These are phyloP conservation scores for Emmonsia crescens DNA, from an alignment of 2,329 filamentous ascomycete genomes.

Conservation along the genomic window DNA sequence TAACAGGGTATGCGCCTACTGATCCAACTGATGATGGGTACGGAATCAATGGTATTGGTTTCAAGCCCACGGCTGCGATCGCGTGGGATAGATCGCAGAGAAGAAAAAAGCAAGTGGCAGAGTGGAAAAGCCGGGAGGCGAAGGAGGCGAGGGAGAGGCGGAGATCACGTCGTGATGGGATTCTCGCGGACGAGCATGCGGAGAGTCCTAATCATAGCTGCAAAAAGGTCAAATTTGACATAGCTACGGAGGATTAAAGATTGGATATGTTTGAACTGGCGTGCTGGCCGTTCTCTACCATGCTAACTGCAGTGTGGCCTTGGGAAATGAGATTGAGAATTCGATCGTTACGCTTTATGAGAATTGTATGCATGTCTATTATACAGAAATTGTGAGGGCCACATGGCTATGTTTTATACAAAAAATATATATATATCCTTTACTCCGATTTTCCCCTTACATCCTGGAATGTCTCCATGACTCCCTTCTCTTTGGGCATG, in stretches of 20 bases:
- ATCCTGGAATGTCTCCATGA: background rate
- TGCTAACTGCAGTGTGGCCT: background rate
- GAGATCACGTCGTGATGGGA: conserved; percentile 39
- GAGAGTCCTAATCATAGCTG: conserved; percentile 22
- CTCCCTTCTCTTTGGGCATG: too few species aligned
- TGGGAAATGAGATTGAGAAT: background rate
- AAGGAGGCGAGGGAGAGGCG: conserved; percentile 48
- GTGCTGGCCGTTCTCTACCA: background rate
- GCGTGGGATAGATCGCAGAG: conserved; percentile 46
- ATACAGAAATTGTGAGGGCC: background rate
- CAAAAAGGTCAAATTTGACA: conserved; percentile 33
- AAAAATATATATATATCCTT: background rate
- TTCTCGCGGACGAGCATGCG: conserved; percentile 15
- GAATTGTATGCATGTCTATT: background rate
- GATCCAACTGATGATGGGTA: conserved; percentile 52
- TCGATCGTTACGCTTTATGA: conserved; percentile 1
- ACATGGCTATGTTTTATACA: background rate
- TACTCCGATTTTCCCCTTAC: background rate
- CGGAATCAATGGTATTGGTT: conserved; percentile 54
- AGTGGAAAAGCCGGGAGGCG: conserved; percentile 50
- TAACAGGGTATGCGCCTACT: conserved; percentile 48
- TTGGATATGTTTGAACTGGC: background rate
- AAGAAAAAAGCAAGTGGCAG: conserved; percentile 47
- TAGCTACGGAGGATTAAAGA: conserved; percentile 7
- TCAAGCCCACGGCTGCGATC: conserved; percentile 49